These are phyloP conservation scores for Eucalyptus erythrocorys DNA, from an alignment of 345 rosid species.

Conservation along the genomic window DNA sequence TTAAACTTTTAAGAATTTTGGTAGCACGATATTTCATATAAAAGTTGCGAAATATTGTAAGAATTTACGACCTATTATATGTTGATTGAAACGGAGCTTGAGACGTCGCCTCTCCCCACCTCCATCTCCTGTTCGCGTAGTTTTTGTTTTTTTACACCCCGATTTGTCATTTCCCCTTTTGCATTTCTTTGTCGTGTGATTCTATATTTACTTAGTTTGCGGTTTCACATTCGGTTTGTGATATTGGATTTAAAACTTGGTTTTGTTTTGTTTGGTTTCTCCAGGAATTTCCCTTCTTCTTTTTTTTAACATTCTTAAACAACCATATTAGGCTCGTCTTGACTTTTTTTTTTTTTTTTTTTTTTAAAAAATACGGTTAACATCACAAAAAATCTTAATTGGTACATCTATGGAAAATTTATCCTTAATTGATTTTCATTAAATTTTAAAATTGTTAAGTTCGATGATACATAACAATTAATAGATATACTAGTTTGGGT, in stretches of 20 bases:
- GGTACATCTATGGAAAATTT: fast-evolving
- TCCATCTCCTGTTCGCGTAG: not conserved
- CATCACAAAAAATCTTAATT: fast-evolving
- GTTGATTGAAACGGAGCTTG: not conserved
- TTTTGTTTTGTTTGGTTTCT: too few species aligned
- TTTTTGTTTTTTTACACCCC: not conserved
- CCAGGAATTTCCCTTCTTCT: not conserved
- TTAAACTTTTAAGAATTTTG: not conserved
- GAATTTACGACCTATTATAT: too few species aligned
- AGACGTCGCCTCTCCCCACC: not conserved
- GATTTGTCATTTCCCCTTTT: not conserved
- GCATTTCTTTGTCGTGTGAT: not conserved
- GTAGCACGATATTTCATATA: not conserved
- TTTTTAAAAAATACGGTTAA: too few species aligned
- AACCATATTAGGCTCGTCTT: not conserved
- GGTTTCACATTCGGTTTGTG: not conserved
- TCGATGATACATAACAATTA: fast-evolving
- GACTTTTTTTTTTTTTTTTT: too few species aligned
- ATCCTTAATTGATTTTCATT: fast-evolving
- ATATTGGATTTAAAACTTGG: not conserved
- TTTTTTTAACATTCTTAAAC: not conserved
- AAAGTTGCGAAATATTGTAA: not conserved
- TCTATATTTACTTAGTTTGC: not conserved
- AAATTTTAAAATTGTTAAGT: too few species aligned
- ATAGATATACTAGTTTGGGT: too few species aligned